Percentiles rank a stretch among this genome's conserved stretches.
Evolutionary conservation across 2,329 filamentous ascomycete species (phyloP).

Genomic region (Scedosporium aurantiacum): DNA sequence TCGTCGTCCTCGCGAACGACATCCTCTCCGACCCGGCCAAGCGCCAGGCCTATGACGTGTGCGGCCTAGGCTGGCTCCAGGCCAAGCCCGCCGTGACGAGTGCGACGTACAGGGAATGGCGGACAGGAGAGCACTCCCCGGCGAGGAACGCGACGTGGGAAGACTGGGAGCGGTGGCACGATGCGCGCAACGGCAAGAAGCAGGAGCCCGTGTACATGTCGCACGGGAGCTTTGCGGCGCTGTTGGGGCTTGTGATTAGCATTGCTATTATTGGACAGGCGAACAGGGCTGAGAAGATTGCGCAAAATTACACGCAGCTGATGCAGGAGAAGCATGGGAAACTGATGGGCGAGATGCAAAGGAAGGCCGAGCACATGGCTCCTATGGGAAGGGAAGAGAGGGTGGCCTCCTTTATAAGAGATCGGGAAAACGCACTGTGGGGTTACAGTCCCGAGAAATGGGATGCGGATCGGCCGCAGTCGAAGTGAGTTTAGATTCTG

Average conservation of each 20-base stretch:
- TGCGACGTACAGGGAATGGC: constrained; percentile 33
- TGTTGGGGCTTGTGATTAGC: constrained; percentile 61
- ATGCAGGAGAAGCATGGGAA: constrained; percentile 55
- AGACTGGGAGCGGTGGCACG: constrained; percentile 82
- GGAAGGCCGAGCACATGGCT: constrained; percentile 35
- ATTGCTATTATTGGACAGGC: constrained; percentile 60
- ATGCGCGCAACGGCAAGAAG: constrained; percentile 35
- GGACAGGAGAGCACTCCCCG: constrained; percentile 28
- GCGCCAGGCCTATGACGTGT: constrained; percentile 70
- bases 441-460: constrained; percentile 8
- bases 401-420: constrained; percentile 61
- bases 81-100: constrained; percentile 37
- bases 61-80: constrained; percentile 72
- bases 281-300: constrained; percentile 53
- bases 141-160: constrained; percentile 88
- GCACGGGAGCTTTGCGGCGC: constrained; percentile 62
- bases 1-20: constrained; percentile 78
- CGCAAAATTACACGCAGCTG: constrained; percentile 52
- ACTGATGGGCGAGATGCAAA: constrained; percentile 48
- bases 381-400: constrained; percentile 44
- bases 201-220: constrained; percentile 57
- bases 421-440: constrained; percentile 37
- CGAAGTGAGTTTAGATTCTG: neutral
- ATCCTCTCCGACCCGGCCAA: constrained; percentile 74
- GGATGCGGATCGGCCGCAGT: neutral